Conservation (phyloP, 805 yeast genomes). For the Komagataella kurtzmanii region DNA sequence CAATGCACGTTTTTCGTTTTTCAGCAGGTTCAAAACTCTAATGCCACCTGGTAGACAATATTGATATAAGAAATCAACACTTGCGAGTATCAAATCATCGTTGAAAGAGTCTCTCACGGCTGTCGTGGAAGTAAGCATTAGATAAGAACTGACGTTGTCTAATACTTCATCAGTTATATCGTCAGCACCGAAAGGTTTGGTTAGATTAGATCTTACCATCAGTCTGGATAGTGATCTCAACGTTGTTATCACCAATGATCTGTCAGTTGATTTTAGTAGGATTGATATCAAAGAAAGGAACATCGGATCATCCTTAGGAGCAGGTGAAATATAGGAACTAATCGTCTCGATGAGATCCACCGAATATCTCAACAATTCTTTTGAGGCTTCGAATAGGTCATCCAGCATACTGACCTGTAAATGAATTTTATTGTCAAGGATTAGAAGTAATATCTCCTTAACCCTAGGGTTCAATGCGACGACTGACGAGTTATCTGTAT, state of each 20-base stretch:
- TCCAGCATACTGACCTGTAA: constrained; percentile 15
- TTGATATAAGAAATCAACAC: constrained; percentile 74
- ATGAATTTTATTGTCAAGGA: constrained; percentile 20
- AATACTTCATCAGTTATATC: constrained; percentile 32
- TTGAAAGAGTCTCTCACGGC: constrained; percentile 19
- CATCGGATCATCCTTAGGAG: constrained; percentile 53
- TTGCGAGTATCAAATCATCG: constrained; percentile 63
- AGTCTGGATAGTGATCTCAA: constrained; percentile 71
- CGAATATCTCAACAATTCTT: constrained; percentile 53
- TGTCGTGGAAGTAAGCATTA: constrained; percentile 32
- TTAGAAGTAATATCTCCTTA: constrained; percentile 23
- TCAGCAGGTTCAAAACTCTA: constrained; percentile 38
- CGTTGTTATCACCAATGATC: constrained; percentile 54
- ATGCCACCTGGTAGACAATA: constrained; percentile 51
- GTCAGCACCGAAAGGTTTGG: constrained; percentile 36
- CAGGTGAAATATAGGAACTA: constrained; percentile 71
- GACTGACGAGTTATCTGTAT: constrained; percentile 67
- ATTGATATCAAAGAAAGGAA: constrained; percentile 41
- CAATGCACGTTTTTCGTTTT: constrained; percentile 32
- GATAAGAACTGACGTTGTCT: constrained; percentile 39
- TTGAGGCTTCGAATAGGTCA: constrained; percentile 18
- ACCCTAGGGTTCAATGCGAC: constrained; percentile 37
- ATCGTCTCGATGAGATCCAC: constrained; percentile 77
- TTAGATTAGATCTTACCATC: constrained; percentile 42
- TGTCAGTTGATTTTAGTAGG: constrained; percentile 43